Evolutionary conservation across 2,329 filamentous ascomycete species (phyloP).

Genomic region (Fusarium miscanthi): DNA sequence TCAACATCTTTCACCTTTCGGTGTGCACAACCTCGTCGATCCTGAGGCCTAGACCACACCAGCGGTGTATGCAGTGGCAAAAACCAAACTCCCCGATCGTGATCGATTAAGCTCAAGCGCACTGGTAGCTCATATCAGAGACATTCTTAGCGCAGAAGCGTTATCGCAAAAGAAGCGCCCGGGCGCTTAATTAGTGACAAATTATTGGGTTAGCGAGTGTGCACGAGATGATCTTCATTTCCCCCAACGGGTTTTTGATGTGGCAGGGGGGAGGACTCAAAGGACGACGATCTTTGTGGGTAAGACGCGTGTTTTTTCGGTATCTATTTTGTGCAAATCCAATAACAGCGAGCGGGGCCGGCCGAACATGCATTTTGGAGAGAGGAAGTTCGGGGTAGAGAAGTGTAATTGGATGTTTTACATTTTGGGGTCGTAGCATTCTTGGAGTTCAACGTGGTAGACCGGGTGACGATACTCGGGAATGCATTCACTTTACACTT

Average conservation of each 20-base stretch:
- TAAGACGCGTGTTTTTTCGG: conserved; percentile 34
- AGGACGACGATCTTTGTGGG: conserved; percentile 29
- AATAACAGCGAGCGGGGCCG: conserved; percentile 16
- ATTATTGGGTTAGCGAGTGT: not conserved
- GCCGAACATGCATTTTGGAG: conserved; percentile 13
- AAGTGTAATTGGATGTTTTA: conserved; percentile 17
- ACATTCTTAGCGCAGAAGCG: conserved; percentile 20
- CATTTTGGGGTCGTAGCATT: conserved; percentile 17
- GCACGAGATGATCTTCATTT: conserved; percentile 44
- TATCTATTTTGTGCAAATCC: conserved; percentile 9
- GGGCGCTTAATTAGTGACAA: conserved; percentile 27
- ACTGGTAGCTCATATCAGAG: conserved; percentile 23
- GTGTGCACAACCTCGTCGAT: conserved; percentile 26
- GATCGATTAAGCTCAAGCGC: conserved; percentile 19
- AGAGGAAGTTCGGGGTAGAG: conserved; percentile 1
- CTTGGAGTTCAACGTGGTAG: conserved; percentile 9
- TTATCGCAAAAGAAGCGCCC: conserved; percentile 25
- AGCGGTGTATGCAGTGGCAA: conserved; percentile 19
- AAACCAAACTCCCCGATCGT: conserved; percentile 26
- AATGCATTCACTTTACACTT: conserved; percentile 2
- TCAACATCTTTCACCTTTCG: not conserved
- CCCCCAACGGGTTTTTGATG: conserved; percentile 33
- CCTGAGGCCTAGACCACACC: conserved; percentile 5
- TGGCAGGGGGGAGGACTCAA: conserved; percentile 2
- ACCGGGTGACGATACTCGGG: conserved; percentile 3